Evolutionary conservation across 306 rosid species (phyloP).

Genomic region (Malus orientalis): DNA sequence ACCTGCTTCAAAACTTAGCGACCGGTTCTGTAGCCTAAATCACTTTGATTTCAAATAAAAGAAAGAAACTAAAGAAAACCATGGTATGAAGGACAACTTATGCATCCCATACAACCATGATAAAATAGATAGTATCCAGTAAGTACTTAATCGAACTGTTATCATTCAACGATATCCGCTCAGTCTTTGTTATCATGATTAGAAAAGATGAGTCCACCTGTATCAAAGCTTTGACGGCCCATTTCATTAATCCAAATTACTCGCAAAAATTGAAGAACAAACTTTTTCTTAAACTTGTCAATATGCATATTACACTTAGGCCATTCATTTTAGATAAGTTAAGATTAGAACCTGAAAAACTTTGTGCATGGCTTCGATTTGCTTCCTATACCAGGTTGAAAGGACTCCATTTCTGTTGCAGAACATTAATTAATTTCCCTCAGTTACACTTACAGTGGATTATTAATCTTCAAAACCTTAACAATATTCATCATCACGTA

Average conservation of each 20-base stretch:
- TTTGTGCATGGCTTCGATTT: conserved; percentile 99
- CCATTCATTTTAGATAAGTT: conserved; percentile 66
- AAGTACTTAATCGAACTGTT: conserved; percentile 38
- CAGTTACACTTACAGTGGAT: conserved; percentile 46
- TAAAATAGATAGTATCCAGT: conserved; percentile 38
- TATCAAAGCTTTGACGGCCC: conserved; percentile 65
- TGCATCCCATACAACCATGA: conserved; percentile 36
- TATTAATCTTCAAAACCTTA: conserved; percentile 39
- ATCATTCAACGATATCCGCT: conserved; percentile 56
- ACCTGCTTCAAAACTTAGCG: conserved; percentile 17
- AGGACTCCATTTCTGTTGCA: conserved; percentile 89
- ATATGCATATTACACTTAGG: conserved; percentile 37
- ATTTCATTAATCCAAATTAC: conserved; percentile 61
- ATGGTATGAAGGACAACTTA: conserved; percentile 25
- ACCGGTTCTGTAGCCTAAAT: conserved; percentile 29
- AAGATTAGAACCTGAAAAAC: conserved; percentile 99
- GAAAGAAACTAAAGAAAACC: conserved; percentile 27
- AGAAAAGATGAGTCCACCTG: conserved; percentile 61
- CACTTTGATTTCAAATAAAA: conserved; percentile 26
- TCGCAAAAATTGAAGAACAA: conserved; percentile 21
- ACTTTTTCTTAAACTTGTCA: conserved; percentile 25
- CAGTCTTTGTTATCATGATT: conserved; percentile 63
- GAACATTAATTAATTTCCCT: conserved; percentile 78
- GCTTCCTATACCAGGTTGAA: conserved; percentile 91
- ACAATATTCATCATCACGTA: conserved; percentile 24